Evolutionary conservation across 441 rosid species (phyloP), one percentile per base, ranked within the genome.

Genomic region (Gossypium trilobum): DNA sequence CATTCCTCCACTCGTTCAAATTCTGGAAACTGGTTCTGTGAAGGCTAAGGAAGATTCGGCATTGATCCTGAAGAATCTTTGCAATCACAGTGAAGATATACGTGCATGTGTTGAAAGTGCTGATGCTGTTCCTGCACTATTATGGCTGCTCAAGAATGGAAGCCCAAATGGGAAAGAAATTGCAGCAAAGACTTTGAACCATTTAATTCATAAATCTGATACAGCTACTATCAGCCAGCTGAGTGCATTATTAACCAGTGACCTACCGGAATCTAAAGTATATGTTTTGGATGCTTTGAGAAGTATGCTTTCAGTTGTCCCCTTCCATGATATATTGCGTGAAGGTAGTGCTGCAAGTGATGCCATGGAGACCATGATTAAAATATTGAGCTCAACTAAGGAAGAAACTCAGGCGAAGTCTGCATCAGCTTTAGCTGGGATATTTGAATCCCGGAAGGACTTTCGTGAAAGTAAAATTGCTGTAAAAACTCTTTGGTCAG

Each of bases 41-140:
- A 96, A 91, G 87, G 98, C 98, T 69, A 93, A 91, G 87, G 99
- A 96, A 85, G 98, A 96, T 79, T 91, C 99, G 27, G 99, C 99
- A 62, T 83, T 89, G 55, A 96, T 93, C 82, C 96, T 93, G 68
- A 82, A 98, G 83, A 96, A 96, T 79, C 87, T 96, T 51, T 96
- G 99, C 86, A 90, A 92, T 82, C 99, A 96, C 83, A 96, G 99
- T 70, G 99, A 96, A 88, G 99, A 96, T 76, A 96, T 96, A 74
- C 98, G 99, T 17, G 98, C 94, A 70, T 93, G 99, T 77, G 98
- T 96, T 78, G 99, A 96, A 85, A 96, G 99, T 81, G 99, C 99
- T 73, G 98, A 93, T 85, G 98, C 99, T 42, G 99, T 96, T 81
- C 99, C 99, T 80, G 99, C 99, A 78, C 84, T 96, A 44, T 74